These are phyloP conservation scores for Penicillium subrubescens DNA, from an alignment of 495 filamentous ascomycete species.

Conservation along the genomic window DNA sequence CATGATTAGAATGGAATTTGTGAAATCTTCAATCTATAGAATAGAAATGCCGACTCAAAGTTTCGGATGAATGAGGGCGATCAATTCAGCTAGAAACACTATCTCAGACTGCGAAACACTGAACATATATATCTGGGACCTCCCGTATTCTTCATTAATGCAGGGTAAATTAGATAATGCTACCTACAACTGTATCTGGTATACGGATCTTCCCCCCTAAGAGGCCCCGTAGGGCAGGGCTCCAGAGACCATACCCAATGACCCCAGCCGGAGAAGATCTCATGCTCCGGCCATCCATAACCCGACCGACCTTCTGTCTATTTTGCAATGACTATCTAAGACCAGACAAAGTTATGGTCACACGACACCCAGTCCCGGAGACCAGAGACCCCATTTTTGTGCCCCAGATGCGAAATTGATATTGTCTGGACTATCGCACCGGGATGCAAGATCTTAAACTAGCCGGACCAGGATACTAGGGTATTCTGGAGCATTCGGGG, in stretches of 20 bases:
- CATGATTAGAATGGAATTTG: background rate
- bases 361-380: conserved; percentile 12
- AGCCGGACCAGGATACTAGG: background rate
- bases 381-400: background rate
- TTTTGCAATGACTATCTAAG: conserved; percentile 11
- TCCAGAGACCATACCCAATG: background rate
- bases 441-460: background rate
- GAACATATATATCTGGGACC: background rate
- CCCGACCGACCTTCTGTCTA: conserved; percentile 10
- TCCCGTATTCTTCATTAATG: background rate
- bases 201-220: background rate
- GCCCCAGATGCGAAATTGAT: background rate
- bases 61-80: background rate
- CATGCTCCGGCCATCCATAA: conserved; percentile 6
- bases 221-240: conserved; percentile 1
- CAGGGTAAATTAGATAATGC: background rate
- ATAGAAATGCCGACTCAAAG: background rate
- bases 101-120: background rate
- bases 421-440: background rate
- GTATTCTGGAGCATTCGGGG: conserved; percentile 10
- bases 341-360: conserved; percentile 9
- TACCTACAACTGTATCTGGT: background rate
- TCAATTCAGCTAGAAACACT: background rate
- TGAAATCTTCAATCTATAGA: background rate
- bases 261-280: conserved; percentile 5